Evolutionary conservation across 2,329 filamentous ascomycete genomes (phyloP), one percentile per base, ranked within the genome.

Genomic region (Monosporascus sp.): DNA sequence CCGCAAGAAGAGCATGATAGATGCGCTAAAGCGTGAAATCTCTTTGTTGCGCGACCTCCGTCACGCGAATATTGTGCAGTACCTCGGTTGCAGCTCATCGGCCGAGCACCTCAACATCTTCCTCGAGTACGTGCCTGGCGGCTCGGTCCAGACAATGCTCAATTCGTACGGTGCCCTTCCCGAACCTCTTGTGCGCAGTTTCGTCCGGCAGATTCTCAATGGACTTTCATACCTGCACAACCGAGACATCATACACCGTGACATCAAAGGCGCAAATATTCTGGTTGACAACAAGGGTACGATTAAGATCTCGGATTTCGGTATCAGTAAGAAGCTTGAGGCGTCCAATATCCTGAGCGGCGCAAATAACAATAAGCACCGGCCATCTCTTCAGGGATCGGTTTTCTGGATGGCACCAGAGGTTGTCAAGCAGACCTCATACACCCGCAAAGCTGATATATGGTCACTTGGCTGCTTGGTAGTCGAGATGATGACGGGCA

Each of bases 371-470:
- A 85, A 81, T 71, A 86, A 84, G 69, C 79, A 88, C 65, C 78
- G 85, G 5, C 84, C 85, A 3, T 97, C 93, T 1, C 82, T 99
- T 3, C 94, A 99, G 71, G 94, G 94, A 16, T 97, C 91, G 26
- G 94, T 99, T 50, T 99, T 97, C 76, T 99, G 94, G 94, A 99
- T 99, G 94, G 94, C 94, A 1, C 94, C 94, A 8, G 94, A 99
- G 75, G 94, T 99, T 20, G 94, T 99, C 58, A 94, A 94, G 66
- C 94, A 97, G 73, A 97, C 93, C 3, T 92, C 91, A 6, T 97
- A 99, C 74, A 97, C 93, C 5, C 91, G 93, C 74, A 97, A 97
- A 76, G 94, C 94, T 16, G 94, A 99, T 66, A 99, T 99, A 63
- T 99, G 94, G 94, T 96, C 91, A 46, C 82, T 99, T 24, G 94